Conservation (phyloP, 2,329 filamentous ascomycete species). For the Chrysoporthe puriensis region DNA sequence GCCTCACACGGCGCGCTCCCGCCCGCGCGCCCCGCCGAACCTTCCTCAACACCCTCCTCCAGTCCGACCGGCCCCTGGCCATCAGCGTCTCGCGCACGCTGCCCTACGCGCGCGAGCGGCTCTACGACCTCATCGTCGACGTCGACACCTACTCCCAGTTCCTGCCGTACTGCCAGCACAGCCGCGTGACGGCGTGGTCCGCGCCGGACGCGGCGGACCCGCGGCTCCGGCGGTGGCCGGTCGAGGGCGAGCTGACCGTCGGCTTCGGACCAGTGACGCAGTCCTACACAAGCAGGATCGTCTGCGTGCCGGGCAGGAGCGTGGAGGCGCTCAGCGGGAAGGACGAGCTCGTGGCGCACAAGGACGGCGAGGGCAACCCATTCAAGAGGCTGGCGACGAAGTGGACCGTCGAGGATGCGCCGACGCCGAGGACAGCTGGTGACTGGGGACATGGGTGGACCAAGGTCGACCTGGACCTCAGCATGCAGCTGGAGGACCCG, state of each 20-base stretch:
- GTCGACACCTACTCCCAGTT: slow-evolving; percentile 83
- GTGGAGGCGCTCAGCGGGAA: slow-evolving; percentile 79
- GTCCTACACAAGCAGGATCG: slow-evolving; percentile 77
- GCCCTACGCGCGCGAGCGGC: slow-evolving; percentile 68
- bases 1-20: slow-evolving; percentile 3
- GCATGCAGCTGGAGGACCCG: slow-evolving; percentile 87
- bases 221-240: slow-evolving; percentile 58
- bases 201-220: slow-evolving; percentile 44
- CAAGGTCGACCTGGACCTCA: slow-evolving; percentile 74
- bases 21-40: slow-evolving; percentile 18
- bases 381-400: slow-evolving; percentile 71
- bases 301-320: slow-evolving; percentile 71
- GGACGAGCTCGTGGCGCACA: slow-evolving; percentile 46
- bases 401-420: slow-evolving; percentile 63
- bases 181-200: slow-evolving; percentile 77
- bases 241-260: slow-evolving; percentile 76
- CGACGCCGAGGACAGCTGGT: slow-evolving; percentile 35
- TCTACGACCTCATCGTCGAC: slow-evolving; percentile 88
- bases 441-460: slow-evolving; percentile 54
- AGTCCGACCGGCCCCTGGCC: slow-evolving; percentile 54
- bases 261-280: slow-evolving; percentile 87
- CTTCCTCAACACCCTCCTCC: slow-evolving; percentile 30
- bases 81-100: slow-evolving; percentile 76
- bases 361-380: slow-evolving; percentile 29
- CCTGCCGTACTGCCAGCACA: slow-evolving; percentile 86